Percentiles rank a stretch among this genome's conserved stretches.
These are phyloP conservation scores for Viridothelium virens DNA, from an alignment of 495 filamentous ascomycete genomes.

Conservation along the genomic window DNA sequence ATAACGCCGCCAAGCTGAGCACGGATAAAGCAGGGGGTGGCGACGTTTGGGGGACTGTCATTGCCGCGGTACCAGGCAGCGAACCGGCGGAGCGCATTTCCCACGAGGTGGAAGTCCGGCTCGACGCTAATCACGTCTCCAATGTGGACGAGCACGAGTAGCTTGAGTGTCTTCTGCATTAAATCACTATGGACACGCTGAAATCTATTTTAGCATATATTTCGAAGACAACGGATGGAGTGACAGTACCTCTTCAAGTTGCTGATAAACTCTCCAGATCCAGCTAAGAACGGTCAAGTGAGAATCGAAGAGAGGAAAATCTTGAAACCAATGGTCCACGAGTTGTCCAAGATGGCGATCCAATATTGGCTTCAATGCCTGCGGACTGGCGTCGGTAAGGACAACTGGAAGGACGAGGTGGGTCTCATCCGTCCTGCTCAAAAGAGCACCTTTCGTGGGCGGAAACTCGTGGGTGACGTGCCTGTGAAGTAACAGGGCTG, in stretches of 20 bases:
- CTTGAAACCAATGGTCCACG: background rate
- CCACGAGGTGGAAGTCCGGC: background rate
- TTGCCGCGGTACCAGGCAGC: background rate
- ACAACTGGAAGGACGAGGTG: slow-evolving; percentile 1
- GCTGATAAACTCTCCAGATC: background rate
- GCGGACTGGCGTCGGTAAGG: background rate
- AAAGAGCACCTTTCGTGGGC: background rate
- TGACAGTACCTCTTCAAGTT: background rate
- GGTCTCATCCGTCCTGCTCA: background rate
- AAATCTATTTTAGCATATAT: background rate
- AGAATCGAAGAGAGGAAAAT: background rate
- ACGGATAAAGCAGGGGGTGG: slow-evolving; percentile 1
- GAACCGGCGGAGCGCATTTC: background rate
- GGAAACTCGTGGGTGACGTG: background rate
- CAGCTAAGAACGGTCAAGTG: background rate
- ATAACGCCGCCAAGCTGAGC: background rate
- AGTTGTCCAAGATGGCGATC: background rate
- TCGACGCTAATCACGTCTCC: slow-evolving; percentile 7
- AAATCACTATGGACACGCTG: background rate
- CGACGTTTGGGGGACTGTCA: background rate
- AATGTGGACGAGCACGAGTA: background rate
- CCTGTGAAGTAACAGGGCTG: background rate
- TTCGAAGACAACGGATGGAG: background rate
- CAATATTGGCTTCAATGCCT: background rate
- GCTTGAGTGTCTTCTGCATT: slow-evolving; percentile 7